These are phyloP conservation scores for Aspergillus persii DNA, from an alignment of 2,329 filamentous ascomycete species.

Conservation along the genomic window DNA sequence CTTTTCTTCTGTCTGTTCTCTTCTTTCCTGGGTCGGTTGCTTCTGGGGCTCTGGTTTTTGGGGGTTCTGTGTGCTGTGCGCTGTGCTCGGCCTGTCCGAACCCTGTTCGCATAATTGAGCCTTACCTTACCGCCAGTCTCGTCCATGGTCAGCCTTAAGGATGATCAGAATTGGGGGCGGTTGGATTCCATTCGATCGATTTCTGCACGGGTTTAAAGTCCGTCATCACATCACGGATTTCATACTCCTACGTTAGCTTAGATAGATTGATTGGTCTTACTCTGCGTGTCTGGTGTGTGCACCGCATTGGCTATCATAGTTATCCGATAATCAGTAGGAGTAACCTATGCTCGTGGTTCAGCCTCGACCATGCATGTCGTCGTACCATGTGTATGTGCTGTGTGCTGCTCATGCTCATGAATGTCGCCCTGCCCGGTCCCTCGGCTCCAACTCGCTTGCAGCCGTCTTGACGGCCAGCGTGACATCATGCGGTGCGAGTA, in stretches of 20 bases:
- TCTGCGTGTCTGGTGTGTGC: background rate
- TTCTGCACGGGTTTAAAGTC: background rate
- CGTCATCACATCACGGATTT: background rate
- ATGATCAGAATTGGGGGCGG: background rate
- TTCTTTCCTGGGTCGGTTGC: background rate
- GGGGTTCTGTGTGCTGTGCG: background rate
- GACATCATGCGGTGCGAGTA: background rate
- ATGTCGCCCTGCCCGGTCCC: background rate
- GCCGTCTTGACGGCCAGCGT: too few species aligned
- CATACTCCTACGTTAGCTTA: background rate
- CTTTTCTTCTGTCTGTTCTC: constrained; percentile 2
- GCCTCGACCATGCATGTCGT: background rate
- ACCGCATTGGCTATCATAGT: background rate
- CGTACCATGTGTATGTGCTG: too few species aligned
- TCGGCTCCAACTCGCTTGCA: background rate
- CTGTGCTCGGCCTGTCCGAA: background rate
- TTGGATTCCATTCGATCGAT: background rate
- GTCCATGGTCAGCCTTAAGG: background rate
- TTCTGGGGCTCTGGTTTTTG: background rate
- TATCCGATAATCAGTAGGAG: background rate
- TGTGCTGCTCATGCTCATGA: background rate
- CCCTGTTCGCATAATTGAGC: background rate
- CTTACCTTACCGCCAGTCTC: background rate
- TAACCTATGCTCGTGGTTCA: background rate
- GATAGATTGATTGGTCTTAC: background rate